A percentile compares a stretch with the other conserved stretches of the same genome.
Conservation (phyloP, 495 filamentous ascomycete species). For the Recurvomyces mirabilis region DNA sequence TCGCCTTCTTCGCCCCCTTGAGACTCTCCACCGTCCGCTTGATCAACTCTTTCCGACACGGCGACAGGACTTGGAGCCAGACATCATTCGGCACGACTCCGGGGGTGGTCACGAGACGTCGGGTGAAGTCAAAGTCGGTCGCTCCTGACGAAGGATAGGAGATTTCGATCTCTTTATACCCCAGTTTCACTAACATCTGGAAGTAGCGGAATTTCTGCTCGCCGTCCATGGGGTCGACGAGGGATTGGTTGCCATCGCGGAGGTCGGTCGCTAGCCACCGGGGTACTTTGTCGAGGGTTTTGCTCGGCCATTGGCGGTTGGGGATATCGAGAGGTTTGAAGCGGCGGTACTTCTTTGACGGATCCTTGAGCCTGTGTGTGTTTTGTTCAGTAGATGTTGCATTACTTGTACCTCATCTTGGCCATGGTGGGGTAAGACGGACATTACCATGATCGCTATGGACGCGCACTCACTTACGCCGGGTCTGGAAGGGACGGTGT, state of each 20-base stretch:
- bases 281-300: conserved; percentile 34
- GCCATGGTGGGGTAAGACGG: too few relatives aligned
- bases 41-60: conserved; percentile 89
- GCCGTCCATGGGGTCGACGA: conserved; percentile 49
- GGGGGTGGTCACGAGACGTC: conserved; percentile 75
- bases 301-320: conserved; percentile 84
- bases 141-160: conserved; percentile 91
- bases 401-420: too few relatives aligned
- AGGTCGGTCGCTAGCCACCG: conserved; percentile 36
- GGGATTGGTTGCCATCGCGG: conserved; percentile 34
- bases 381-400: too few relatives aligned
- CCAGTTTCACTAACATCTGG: conserved; percentile 82
- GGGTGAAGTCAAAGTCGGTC: conserved; percentile 92
- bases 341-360: conserved; percentile 78
- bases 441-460: too few relatives aligned
- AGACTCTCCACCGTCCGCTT: conserved; percentile 80
- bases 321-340: conserved; percentile 69
- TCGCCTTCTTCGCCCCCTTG: conserved; percentile 85
- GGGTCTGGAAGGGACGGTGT: too few relatives aligned
- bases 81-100: conserved; percentile 85
- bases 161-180: conserved; percentile 97
- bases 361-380: conserved; percentile 90
- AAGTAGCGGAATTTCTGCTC: conserved; percentile 94
- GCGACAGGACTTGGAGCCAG: conserved; percentile 87
- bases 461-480: too few relatives aligned